These are phyloP conservation scores for Vaccinium myrtillus DNA, from an alignment of 148 eudicot species.

Conservation along the genomic window DNA sequence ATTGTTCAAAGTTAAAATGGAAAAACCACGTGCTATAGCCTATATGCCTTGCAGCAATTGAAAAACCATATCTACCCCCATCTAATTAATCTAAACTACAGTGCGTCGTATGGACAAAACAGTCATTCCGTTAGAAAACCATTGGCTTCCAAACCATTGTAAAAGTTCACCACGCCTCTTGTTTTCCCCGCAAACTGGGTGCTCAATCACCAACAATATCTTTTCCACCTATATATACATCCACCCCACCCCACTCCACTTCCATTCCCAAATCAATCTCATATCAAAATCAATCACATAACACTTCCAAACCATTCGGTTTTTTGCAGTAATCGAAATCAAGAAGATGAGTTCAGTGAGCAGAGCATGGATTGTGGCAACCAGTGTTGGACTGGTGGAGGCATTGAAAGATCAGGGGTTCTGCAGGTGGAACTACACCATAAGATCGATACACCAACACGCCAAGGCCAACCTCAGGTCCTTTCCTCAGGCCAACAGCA, in stretches of 20 bases:
- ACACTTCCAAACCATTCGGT: neutral
- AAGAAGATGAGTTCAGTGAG: conserved; percentile 23
- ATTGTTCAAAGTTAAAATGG: neutral
- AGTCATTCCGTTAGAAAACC: neutral
- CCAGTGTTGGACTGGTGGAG: conserved; percentile 29
- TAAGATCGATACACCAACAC: conserved; percentile 23
- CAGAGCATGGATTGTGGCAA: conserved; percentile 25
- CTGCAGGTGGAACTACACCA: conserved; percentile 35
- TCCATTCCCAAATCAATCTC: neutral
- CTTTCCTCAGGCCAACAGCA: conserved; percentile 11
- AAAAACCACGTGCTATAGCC: neutral
- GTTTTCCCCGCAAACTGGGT: neutral
- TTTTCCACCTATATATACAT: neutral
- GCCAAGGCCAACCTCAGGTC: conserved; percentile 28
- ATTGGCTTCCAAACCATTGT: neutral
- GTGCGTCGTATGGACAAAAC: neutral
- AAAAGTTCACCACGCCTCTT: neutral
- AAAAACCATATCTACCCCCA: neutral
- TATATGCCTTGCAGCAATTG: neutral
- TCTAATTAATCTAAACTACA: no score
- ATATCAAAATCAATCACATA: neutral
- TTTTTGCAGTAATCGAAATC: neutral
- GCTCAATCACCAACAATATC: neutral
- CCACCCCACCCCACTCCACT: neutral
- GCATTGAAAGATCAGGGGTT: conserved; percentile 38